Evolutionary conservation across 495 filamentous ascomycete species (phyloP).

Genomic region (Astrothelium macrocarpum): DNA sequence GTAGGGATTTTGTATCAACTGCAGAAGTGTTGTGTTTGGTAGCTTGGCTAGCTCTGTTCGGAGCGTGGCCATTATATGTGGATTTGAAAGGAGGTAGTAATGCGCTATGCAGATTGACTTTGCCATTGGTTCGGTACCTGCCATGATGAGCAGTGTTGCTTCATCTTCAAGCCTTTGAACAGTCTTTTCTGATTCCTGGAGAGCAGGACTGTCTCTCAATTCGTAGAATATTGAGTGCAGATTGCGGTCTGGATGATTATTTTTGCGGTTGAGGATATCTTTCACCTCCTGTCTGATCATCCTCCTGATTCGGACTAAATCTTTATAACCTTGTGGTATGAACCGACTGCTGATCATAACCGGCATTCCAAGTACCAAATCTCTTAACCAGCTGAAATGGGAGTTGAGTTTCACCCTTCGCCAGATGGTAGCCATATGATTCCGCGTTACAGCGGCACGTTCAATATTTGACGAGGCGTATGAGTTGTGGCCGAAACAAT

Average conservation of each 20-base stretch:
- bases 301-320: constrained; percentile 7
- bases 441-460: neutral
- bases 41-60: constrained; percentile 13
- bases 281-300: neutral
- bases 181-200: constrained; percentile 18
- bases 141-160: constrained; percentile 17
- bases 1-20: constrained; percentile 44
- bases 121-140: constrained; percentile 16
- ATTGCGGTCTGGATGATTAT: neutral
- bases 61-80: constrained; percentile 7
- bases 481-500: constrained; percentile 35
- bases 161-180: constrained; percentile 17
- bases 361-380: neutral
- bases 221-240: constrained; percentile 10
- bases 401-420: neutral
- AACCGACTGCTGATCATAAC: neutral
- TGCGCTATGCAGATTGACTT: constrained; percentile 10
- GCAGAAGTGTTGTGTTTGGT: constrained; percentile 7
- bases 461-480: neutral
- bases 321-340: constrained; percentile 3
- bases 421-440: neutral
- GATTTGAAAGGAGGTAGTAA: constrained; percentile 18
- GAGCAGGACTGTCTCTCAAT: constrained; percentile 5
- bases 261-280: neutral
- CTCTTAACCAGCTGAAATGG: constrained; percentile 3